phyloP scores from a whole-genome alignment of 306 rosid genomes.

The Ammopiptanthus mongolicus region DNA sequence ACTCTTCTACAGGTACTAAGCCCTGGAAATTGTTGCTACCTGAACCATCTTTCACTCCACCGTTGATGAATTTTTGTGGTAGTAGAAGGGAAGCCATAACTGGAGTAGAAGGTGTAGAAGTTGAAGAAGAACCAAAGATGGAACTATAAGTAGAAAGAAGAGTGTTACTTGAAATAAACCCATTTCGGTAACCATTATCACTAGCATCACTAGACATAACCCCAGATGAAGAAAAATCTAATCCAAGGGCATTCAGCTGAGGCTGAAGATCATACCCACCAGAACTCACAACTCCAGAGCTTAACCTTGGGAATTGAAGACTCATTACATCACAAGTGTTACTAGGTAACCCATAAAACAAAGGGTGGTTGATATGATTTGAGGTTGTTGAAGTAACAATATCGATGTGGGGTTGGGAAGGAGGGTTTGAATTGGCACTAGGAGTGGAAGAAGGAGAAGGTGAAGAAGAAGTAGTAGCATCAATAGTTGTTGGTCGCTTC shows the following conservation, averaged over 20 bases:
- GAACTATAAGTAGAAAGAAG: slow-evolving; percentile 50
- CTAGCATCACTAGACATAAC: slow-evolving; percentile 7
- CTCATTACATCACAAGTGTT: slow-evolving; percentile 39
- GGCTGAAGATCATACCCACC: slow-evolving; percentile 42
- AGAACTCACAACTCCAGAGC: slow-evolving; percentile 31
- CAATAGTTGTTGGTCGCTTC: slow-evolving; percentile 39
- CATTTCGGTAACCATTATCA: slow-evolving; percentile 31
- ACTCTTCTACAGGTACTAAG: slow-evolving; percentile 36
- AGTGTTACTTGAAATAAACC: slow-evolving; percentile 36
- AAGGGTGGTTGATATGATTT: slow-evolving; percentile 33
- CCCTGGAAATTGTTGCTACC: slow-evolving; percentile 41
- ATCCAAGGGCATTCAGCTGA: slow-evolving; percentile 46
- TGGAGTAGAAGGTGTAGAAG: slow-evolving; percentile 36
- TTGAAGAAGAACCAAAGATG: slow-evolving; percentile 43
- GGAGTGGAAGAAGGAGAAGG: slow-evolving; percentile 45
- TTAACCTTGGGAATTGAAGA: slow-evolving; percentile 47
- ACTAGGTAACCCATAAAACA: slow-evolving; percentile 51
- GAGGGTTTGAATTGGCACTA: slow-evolving; percentile 32
- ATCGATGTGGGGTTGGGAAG: slow-evolving; percentile 42
- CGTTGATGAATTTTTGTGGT: slow-evolving; percentile 45
- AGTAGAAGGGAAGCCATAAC: slow-evolving; percentile 52
- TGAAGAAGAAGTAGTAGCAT: slow-evolving; percentile 17
- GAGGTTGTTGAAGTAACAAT: slow-evolving; percentile 25
- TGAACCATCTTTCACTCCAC: slow-evolving; percentile 28
- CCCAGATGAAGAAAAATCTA: slow-evolving; percentile 67